Evolutionary conservation across 1,139 yeast species (phyloP).

Genomic region (Blastobotrys capitulatus): DNA sequence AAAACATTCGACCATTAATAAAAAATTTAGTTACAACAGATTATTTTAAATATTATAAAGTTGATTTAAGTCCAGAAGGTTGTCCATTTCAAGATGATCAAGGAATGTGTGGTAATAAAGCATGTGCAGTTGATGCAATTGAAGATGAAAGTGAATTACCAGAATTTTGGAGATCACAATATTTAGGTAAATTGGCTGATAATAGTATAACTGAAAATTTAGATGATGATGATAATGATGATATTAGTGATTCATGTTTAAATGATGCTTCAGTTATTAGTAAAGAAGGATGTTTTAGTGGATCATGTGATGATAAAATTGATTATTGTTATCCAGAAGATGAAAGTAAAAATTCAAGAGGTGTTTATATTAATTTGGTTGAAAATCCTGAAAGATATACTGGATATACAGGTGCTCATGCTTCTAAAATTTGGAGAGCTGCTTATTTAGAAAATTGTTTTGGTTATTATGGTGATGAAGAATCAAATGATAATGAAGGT

Average conservation of each 20-base stretch:
- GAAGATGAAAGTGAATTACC: slow-evolving; percentile 54
- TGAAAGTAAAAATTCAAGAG: slow-evolving; percentile 36
- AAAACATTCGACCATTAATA: slow-evolving; percentile 48
- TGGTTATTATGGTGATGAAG: slow-evolving; percentile 42
- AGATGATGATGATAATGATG: slow-evolving; percentile 6
- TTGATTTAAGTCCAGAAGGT: slow-evolving; percentile 69
- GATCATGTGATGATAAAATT: slow-evolving; percentile 16
- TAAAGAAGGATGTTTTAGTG: slow-evolving; percentile 6
- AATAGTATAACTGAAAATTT: slow-evolving; percentile 37
- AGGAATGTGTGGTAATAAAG: slow-evolving; percentile 83
- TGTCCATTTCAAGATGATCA: slow-evolving; percentile 86
- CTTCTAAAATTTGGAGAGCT: slow-evolving; percentile 88
- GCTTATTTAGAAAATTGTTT: slow-evolving; percentile 92
- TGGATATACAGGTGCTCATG: slow-evolving; percentile 91
- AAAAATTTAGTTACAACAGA: slow-evolving; percentile 44
- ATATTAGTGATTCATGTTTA: slow-evolving; percentile 13
- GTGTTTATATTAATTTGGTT: slow-evolving; percentile 80
- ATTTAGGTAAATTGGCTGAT: slow-evolving; percentile 55
- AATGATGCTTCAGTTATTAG: slow-evolving; percentile 12
- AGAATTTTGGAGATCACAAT: slow-evolving; percentile 67
- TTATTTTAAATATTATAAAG: slow-evolving; percentile 74
- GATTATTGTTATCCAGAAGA: slow-evolving; percentile 63
- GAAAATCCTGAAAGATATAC: slow-evolving; percentile 96
- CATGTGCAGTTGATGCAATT: slow-evolving; percentile 85
- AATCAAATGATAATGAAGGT: background rate